Conservation (phyloP, 495 filamentous ascomycete species). For the Hypoxylon fuscum region DNA sequence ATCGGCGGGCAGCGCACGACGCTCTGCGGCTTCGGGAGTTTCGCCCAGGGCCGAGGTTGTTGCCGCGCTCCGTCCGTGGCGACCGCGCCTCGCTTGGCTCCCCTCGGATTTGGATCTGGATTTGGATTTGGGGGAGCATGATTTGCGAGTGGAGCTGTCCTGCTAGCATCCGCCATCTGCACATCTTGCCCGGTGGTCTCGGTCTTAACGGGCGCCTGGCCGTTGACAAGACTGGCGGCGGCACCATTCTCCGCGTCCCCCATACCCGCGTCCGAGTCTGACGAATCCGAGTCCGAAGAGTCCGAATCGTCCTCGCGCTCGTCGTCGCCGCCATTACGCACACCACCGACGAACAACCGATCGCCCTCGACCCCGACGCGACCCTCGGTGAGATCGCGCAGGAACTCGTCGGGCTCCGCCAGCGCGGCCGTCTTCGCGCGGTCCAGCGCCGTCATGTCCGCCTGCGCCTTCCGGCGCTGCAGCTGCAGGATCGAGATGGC, state of each 20-base stretch:
- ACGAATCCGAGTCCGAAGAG: slow-evolving; percentile 14
- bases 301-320: slow-evolving; percentile 1
- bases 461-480: slow-evolving; percentile 77
- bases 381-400: slow-evolving; percentile 67
- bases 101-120: not conserved
- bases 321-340: slow-evolving; percentile 28
- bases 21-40: slow-evolving; percentile 80
- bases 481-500: slow-evolving; percentile 84
- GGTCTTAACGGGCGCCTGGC: slow-evolving; percentile 5
- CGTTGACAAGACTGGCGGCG: not conserved
- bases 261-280: slow-evolving; percentile 23
- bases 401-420: slow-evolving; percentile 73
- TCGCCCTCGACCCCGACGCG: slow-evolving; percentile 52
- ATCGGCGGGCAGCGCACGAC: slow-evolving; percentile 84
- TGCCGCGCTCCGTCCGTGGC: slow-evolving; percentile 16
- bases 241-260: slow-evolving; percentile 17
- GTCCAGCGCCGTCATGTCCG: slow-evolving; percentile 73
- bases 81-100: slow-evolving; percentile 12
- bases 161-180: slow-evolving; percentile 8
- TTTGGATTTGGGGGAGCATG: too few relatives aligned
- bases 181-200: not conserved
- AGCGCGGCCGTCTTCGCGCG: slow-evolving; percentile 70
- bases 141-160: not conserved
- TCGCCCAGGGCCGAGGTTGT: slow-evolving; percentile 44
- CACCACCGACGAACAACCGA: slow-evolving; percentile 29